Evolutionary conservation across 2,329 filamentous ascomycete species (phyloP), one percentile per base, ranked within the genome.

Genomic region (Leptographium flavum): DNA sequence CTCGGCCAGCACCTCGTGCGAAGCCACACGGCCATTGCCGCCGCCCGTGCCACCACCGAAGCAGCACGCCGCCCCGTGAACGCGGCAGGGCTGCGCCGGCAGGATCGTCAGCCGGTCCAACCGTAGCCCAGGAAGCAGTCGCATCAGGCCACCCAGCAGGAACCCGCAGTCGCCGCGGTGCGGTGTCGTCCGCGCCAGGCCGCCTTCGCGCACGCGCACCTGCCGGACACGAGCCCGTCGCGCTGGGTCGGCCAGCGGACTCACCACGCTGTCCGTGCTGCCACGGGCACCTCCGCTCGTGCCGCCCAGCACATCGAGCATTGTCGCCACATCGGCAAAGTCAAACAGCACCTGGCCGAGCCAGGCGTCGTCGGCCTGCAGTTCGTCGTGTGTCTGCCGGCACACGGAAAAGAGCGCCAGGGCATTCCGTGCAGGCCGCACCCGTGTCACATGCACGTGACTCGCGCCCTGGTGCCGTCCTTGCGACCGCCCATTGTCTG

Each of bases 291-390:
- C n/a, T 8, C 25, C 30, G 17, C 17, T 25, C 9, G 36, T 40
- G 39, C 48, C 47, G 30, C 47, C 49, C 22, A 53, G 32, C n/a
- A 51, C 47, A 36, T 53, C 52, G 13, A 52, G 31, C 50, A 53
- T 49, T 2, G 52, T 53, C 17, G 50, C 50, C 0, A 42, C 36
- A 21, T 53, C 52, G 22, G 52, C 52, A 42, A 53, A 53, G 31
- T 49, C 47, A 43, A 52, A 53, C 22, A 53, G 46, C n/a, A 53
- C 46, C 36, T 52, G 52, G 36, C 52, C 36, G 11, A 53, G 42
- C 52, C 52, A 53, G 5, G 50, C 46, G 11, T 52, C 46, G 46
- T 53, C 48, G 23, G 25, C 23, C 21, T 43, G 41, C 25, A 53
- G 47, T 46, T 53, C 52, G n/a, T n/a, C 31, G 6, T 46, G 47